Percentiles rank a stretch among this genome's conserved stretches.
phyloP scores from a whole-genome alignment of 2,329 filamentous ascomycete species.

The Acrocalymma vagum region DNA sequence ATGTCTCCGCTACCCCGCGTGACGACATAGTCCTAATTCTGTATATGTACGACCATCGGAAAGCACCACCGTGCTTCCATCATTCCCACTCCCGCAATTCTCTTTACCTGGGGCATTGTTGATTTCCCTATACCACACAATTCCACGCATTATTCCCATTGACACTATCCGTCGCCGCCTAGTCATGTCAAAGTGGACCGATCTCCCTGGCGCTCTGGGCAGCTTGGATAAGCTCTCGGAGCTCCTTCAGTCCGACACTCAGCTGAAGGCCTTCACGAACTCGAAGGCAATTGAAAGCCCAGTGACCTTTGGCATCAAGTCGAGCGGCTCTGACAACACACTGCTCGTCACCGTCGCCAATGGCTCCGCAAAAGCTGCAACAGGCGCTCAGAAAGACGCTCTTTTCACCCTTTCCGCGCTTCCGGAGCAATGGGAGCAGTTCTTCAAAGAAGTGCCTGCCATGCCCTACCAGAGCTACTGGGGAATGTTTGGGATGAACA shows the following conservation, averaged over 20 bases:
- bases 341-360: conserved; percentile 44
- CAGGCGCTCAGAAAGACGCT: conserved; percentile 40
- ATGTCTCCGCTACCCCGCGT: conserved; percentile 11
- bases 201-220: conserved; percentile 41
- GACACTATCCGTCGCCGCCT: no score
- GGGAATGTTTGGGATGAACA: conserved; percentile 58
- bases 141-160: no score
- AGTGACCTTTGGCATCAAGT: conserved; percentile 46
- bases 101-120: no score
- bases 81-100: no score
- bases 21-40: no score
- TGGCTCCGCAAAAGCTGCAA: conserved; percentile 35
- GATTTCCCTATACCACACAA: no score
- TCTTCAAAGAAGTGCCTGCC: conserved; percentile 54
- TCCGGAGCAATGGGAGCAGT: conserved; percentile 57
- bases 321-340: conserved; percentile 40
- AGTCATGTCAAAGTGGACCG: conserved; percentile 44
- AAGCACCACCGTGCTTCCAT: no score
- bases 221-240: conserved; percentile 40
- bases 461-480: conserved; percentile 57
- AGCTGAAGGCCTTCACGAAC: conserved; percentile 46
- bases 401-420: conserved; percentile 52
- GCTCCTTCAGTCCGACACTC: conserved; percentile 42
- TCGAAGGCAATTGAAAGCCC: conserved; percentile 43
- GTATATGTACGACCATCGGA: no score